Base-by-base conservation (phyloP, 148 eudicot genomes). In the Mesembryanthemum crystallinum region DNA sequence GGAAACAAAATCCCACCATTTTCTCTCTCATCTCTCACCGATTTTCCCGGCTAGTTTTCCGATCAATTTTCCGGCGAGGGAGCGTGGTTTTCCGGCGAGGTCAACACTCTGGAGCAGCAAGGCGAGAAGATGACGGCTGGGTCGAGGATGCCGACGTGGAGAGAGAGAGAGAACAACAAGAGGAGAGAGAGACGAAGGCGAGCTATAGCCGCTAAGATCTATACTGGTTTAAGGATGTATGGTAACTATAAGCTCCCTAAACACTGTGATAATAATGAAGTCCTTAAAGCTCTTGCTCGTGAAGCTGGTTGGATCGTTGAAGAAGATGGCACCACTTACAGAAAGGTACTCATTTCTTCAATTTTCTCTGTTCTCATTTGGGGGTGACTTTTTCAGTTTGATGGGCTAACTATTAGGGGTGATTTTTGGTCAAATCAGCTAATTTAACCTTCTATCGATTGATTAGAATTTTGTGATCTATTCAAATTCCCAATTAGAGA, bases 231-330 rank as follows among this genome's bases (percentile, higher is more conserved):
- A 9, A 75, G 98, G 73, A 85, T 85, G 90, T 91, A 91, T 64
- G 98, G 97, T 0, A 89, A 89, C 76, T 93, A 77, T 75, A 86
- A 90, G 77, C 89, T 93, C 7, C 98, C 98, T 3, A 93, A 93
- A 78, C 98, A 93, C 76, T 93, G 98, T 30, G 98, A 93, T 58
- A 93, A 93, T 76, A 93, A 93, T 80, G 98, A 93, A 79, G 98
- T 93, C 12, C 83, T 93, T 72, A 93, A 93, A 71, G 98, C 97
- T 13, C 88, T 93, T 21, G 92, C 97, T 63, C 83, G 88, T 7
- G 97, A 93, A 76, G 98, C 98, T 57, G 98, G 98, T 37, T 93
- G 98, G 98, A 69, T 88, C 76, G 98, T 93, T 17, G 97, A 91
- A 81, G 92, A 89, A 49, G 98, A 93, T 28, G 98, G 98, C 62